Conservation (phyloP, 2,329 filamentous ascomycete species). For the Huntiella moniliformis region DNA sequence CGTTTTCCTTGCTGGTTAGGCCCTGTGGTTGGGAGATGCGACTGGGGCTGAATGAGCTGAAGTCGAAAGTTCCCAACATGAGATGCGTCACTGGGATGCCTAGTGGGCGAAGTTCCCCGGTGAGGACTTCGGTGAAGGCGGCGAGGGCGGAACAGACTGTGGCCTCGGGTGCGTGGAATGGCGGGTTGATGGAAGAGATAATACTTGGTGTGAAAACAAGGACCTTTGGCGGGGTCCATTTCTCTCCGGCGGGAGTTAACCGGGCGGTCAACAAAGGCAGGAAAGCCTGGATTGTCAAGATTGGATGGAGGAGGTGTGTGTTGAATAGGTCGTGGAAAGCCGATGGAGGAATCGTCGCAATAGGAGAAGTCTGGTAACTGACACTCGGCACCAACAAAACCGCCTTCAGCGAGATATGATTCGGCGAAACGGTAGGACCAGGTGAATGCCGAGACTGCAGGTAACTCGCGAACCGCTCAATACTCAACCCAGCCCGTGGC, state of each 20-base stretch:
- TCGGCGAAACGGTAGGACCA: slow-evolving; percentile 55
- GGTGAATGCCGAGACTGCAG: slow-evolving; percentile 59
- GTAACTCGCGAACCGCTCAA: slow-evolving; percentile 51
- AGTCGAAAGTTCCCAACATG: slow-evolving; percentile 81
- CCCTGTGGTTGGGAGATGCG: slow-evolving; percentile 18
- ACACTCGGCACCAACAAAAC: slow-evolving; percentile 69
- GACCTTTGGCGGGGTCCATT: slow-evolving; percentile 43
- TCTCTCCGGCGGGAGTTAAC: slow-evolving; percentile 32
- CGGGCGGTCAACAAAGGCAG: slow-evolving; percentile 55
- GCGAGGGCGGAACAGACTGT: slow-evolving; percentile 73
- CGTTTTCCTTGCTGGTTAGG: slow-evolving; percentile 23
- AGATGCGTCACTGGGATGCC: slow-evolving; percentile 68
- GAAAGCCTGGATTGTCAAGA: slow-evolving; percentile 75
- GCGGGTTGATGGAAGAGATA: slow-evolving; percentile 58
- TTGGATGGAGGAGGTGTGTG: slow-evolving; percentile 74
- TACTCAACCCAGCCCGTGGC: slow-evolving; percentile 45
- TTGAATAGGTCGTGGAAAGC: slow-evolving; percentile 82
- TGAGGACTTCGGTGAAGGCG: slow-evolving; percentile 64
- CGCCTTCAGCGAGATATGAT: slow-evolving; percentile 58
- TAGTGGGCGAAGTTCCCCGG: slow-evolving; percentile 58
- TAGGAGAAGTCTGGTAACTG: slow-evolving; percentile 63
- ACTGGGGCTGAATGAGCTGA: slow-evolving; percentile 42
- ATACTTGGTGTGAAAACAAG: slow-evolving; percentile 65
- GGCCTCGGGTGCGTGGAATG: slow-evolving; percentile 71
- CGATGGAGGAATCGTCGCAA: slow-evolving; percentile 68